Evolutionary conservation across 1,284 basidiomycete species (phyloP), one percentile per base, ranked within the genome.

Genomic region (Marasmius oreades): DNA sequence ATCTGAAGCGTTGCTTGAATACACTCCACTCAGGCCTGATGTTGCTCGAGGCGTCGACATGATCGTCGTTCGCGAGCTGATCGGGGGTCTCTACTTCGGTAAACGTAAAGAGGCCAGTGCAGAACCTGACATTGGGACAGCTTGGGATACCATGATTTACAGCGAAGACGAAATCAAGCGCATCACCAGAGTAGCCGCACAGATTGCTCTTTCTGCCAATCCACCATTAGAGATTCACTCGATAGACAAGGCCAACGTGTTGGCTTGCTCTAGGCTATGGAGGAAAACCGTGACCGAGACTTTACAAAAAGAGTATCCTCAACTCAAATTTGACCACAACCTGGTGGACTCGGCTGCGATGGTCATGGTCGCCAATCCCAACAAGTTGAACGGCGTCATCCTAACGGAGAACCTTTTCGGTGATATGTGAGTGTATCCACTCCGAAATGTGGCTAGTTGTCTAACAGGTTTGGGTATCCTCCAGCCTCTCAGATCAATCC

Each of bases 241-340:
- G 2, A 84, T 99, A 72, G 97, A 99, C 81, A 99, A 99, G 77
- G 97, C 97, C 56, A 99, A 99, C 71, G 97, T 99, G 28, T 85
- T 99, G 52, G 97, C 97, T 39, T 94, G 88, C 65, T 96, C 93
- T 42, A 81, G 97, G 50, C 77, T 99, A 48, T 99, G 97, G 97
- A 80, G 97, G 57, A 93, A 88, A 69, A 90, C 92, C 28, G 94
- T 96, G 55, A 89, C 83, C 2, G 92, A 95, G 69, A 86, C 91
- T 12, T 73, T 96, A 64, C 75, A 82, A 57, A 81, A 81, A 37
- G 95, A 98, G 71, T 97, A 90, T 73, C 93, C 95, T 10, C 86
- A 94, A 67, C 73, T 98, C 42, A 79, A 83, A 64, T 73, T 95
- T 52, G 89, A 95, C 69, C 96, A 99, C 74, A 86, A 91, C 62